Percentiles rank a stretch among this genome's conserved stretches.
These are phyloP conservation scores for Pholiota molesta DNA, from an alignment of 768 basidiomycete species.

Conservation along the genomic window DNA sequence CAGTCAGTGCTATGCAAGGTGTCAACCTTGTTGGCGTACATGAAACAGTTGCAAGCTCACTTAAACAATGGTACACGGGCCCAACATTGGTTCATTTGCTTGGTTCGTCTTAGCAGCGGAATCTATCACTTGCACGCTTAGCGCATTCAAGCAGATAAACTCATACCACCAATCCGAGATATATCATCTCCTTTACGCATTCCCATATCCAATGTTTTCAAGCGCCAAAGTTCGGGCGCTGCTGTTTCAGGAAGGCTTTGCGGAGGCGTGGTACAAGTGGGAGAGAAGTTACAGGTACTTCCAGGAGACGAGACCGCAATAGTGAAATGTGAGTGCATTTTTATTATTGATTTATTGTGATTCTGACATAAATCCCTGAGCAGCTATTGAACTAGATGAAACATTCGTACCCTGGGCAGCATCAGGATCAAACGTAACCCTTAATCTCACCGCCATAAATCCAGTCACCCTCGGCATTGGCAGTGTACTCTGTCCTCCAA, in stretches of 20 bases:
- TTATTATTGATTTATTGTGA: background rate
- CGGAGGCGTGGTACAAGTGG: conserved; percentile 89
- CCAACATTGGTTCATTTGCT: conserved; percentile 83
- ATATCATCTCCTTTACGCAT: conserved; percentile 78
- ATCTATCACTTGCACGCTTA: background rate
- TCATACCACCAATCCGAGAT: conserved; percentile 82
- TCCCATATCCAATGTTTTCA: conserved; percentile 95
- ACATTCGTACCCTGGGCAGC: conserved; percentile 82
- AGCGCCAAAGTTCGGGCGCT: conserved; percentile 76
- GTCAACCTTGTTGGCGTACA: conserved; percentile 71
- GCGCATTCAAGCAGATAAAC: conserved; percentile 45
- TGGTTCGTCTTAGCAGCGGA: conserved; percentile 47
- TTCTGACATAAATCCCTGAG: conserved; percentile 3
- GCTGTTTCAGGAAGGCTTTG: conserved; percentile 85
- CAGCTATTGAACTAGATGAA: conserved; percentile 90
- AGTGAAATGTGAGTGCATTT: conserved; percentile 59
- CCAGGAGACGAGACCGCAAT: conserved; percentile 91
- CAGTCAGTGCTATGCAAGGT: conserved; percentile 89
- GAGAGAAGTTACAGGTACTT: conserved; percentile 82
- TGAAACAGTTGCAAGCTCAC: conserved; percentile 44
- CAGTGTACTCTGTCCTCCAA: conserved; percentile 81
- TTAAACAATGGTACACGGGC: conserved; percentile 82
- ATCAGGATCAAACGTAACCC: conserved; percentile 87
- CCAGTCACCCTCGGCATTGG: conserved; percentile 86
- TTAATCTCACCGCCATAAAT: conserved; percentile 85